Base-by-base conservation (phyloP, 495 filamentous ascomycete species). In the Podospora bellae-mahoneyi region DNA sequence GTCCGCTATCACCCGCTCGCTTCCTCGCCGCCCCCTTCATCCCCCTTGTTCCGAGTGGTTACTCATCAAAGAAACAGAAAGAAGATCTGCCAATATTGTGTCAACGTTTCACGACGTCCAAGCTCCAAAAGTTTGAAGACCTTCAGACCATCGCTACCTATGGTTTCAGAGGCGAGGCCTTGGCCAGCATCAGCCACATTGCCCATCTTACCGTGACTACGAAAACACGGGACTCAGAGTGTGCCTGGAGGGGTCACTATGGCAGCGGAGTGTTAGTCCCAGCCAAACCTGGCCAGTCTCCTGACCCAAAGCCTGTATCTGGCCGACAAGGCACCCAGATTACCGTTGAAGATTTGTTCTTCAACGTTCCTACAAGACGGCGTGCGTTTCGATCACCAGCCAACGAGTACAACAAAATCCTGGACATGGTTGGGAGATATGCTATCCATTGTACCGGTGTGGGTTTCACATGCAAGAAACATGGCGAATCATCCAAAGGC, bases 181-280 rank as follows among this genome's bases (percentile, higher is more conserved):
- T 99, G 71, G 96, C 96, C 13, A 97, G 94, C 83, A 99, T 99
- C 77, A 98, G 95, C 74, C 95, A 99, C 79, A 97, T 98, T 70
- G 93, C 96, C 61, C 96, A 98, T 81, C 84, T 99, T 32, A 92
- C 90, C 2, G 91, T 99, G 32, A 97, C 94, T 13, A 98, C 96
- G 1, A 96, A 91, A 78, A 98, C 94, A 10, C 89, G 90, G 54
- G 90, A 94, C 59, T 96, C 93, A 2, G 89, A 86, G 76, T 93
- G 92, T 79, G 95, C 96, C 16, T 99, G 90, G 90, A 87, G 84
- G 70, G 93, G 93, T 32, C 86, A 91, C 70, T 99, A 96, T 75
- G 87, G 89, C 30, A 89, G 92, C 78, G 94, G 95, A 19, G 93
- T 90, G 68, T 83, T 98, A 59, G 86, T 87, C 27, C 90, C 94